Evolutionary conservation across 2,329 filamentous ascomycete genomes (phyloP).

Genomic region (Trichoderma pleuroti): DNA sequence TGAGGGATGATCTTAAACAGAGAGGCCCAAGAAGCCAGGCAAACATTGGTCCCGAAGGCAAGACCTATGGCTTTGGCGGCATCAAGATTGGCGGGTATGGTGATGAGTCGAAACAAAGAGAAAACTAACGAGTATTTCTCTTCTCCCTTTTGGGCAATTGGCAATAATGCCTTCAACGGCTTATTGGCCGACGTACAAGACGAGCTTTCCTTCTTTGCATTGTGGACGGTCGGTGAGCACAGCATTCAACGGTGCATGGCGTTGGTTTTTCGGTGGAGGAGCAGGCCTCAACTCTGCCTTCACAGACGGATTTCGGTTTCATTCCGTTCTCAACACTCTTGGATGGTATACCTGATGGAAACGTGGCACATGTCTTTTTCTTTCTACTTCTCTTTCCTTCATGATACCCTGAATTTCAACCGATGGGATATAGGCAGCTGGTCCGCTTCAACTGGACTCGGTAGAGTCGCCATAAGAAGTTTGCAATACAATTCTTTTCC

Average conservation of each 20-base stretch:
- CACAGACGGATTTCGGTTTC: conserved; percentile 21
- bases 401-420: conserved; percentile 39
- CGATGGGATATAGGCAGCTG: conserved; percentile 22
- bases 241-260: conserved; percentile 28
- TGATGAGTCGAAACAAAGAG: conserved; percentile 46
- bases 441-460: conserved; percentile 19
- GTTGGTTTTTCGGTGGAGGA: conserved; percentile 22
- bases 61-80: conserved; percentile 55
- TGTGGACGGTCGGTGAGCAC: neutral
- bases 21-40: conserved; percentile 69
- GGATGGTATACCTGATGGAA: conserved; percentile 10
- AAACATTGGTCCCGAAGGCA: conserved; percentile 56
- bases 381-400: conserved; percentile 21
- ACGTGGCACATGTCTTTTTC: neutral
- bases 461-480: conserved; percentile 8
- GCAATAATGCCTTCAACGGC: conserved; percentile 3
- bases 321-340: conserved; percentile 29
- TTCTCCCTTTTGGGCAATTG: neutral
- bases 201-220: neutral
- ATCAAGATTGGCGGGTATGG: conserved; percentile 55
- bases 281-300: conserved; percentile 35
- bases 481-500: neutral
- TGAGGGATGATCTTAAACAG: conserved; percentile 73
- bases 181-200: neutral
- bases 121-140: conserved; percentile 23